These are phyloP conservation scores for Yamadazyma ubonensis DNA, from an alignment of 805 yeast species.

Conservation along the genomic window DNA sequence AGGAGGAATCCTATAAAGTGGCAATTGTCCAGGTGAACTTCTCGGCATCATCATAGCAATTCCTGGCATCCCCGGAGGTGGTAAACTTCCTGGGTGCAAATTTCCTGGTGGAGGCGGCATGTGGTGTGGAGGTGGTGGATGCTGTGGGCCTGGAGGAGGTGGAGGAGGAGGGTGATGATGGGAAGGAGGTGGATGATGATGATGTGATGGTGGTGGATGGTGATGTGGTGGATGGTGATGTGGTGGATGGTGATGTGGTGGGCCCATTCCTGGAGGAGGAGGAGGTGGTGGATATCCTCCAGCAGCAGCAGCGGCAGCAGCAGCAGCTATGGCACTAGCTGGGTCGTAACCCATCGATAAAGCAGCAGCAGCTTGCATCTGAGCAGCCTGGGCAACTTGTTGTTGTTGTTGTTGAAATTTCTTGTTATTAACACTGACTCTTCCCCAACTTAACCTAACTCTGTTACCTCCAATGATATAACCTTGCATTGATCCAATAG, in stretches of 20 bases:
- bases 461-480: constrained; percentile 82
- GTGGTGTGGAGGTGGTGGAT: constrained; percentile 1
- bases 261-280: constrained; percentile 8
- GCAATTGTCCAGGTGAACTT: background rate
- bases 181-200: constrained; percentile 9
- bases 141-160: constrained; percentile 1
- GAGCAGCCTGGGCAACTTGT: constrained; percentile 34
- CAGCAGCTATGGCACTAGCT: constrained; percentile 30
- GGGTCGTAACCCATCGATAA: constrained; percentile 41
- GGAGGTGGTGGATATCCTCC: constrained; percentile 21
- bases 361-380: constrained; percentile 38
- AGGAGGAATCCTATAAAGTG: background rate
- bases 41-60: constrained; percentile 1
- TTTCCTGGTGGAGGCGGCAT: constrained; percentile 1
- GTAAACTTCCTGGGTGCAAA: constrained; percentile 1
- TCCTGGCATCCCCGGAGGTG: constrained; percentile 3
- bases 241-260: constrained; percentile 9
- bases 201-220: constrained; percentile 1
- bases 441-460: constrained; percentile 86
- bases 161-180: constrained; percentile 4
- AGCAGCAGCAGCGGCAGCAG: constrained; percentile 14
- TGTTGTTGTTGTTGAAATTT: constrained; percentile 33
- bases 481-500: constrained; percentile 86
- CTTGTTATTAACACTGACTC: constrained; percentile 40
- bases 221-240: constrained; percentile 1